Percentiles rank a stretch among this genome's conserved stretches.
phyloP scores from a whole-genome alignment of 2,329 filamentous ascomycete genomes.

The Ophioceras dolichostomum region DNA sequence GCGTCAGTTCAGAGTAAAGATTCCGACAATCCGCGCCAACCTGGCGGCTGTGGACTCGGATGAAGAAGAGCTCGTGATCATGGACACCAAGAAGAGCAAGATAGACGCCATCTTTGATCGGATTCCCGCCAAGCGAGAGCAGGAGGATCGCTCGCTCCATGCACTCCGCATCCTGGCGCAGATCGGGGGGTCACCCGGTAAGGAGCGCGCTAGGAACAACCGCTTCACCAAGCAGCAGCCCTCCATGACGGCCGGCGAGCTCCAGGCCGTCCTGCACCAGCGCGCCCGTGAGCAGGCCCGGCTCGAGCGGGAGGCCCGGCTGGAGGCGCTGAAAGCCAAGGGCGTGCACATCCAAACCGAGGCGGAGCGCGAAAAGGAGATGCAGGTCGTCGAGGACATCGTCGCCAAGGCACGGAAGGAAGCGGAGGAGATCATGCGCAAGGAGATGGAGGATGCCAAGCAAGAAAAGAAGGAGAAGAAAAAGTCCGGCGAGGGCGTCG shows the following conservation, averaged over 20 bases:
- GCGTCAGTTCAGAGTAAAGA: constrained; percentile 37
- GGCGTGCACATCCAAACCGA: constrained; percentile 73
- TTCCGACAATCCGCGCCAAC: constrained; percentile 28
- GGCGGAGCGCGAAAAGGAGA: constrained; percentile 74
- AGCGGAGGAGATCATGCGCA: constrained; percentile 63
- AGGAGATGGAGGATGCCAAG: constrained; percentile 64
- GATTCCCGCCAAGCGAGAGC: constrained; percentile 47
- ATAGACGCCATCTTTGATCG: constrained; percentile 58
- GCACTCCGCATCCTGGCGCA: constrained; percentile 65
- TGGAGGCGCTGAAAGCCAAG: constrained; percentile 65
- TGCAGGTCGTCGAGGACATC: constrained; percentile 76
- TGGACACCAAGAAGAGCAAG: constrained; percentile 33
- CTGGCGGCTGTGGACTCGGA: constrained; percentile 27
- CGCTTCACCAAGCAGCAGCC: constrained; percentile 18
- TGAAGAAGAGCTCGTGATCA: constrained; percentile 52
- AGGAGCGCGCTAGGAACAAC: constrained; percentile 15
- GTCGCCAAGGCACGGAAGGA: constrained; percentile 75
- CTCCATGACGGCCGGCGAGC: constrained; percentile 36
- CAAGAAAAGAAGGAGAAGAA: constrained; percentile 38
- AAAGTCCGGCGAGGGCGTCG: constrained; percentile 24
- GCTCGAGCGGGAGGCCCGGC: constrained; percentile 61
- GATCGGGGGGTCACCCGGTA: constrained; percentile 42
- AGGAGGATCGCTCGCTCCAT: constrained; percentile 51
- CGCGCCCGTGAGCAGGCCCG: constrained; percentile 72
- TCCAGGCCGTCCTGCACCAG: constrained; percentile 44